Conservation (phyloP, 225 moss, liverwort and hornwort genomes). For the Climacium dendroides region DNA sequence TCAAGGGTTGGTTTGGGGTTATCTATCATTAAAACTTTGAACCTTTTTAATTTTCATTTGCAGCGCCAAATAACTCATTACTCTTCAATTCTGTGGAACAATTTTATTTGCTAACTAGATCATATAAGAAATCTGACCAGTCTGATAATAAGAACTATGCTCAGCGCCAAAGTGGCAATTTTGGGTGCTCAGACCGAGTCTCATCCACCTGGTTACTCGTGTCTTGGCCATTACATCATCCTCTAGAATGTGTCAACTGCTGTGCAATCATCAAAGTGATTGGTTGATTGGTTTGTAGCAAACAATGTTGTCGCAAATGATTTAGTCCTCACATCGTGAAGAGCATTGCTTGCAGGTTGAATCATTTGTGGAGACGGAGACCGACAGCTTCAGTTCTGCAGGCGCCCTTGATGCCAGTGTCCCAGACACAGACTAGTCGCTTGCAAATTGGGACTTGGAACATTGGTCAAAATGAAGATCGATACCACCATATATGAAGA, state of each 20-base stretch:
- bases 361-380: neutral
- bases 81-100: neutral
- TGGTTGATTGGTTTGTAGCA: neutral
- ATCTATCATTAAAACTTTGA: neutral
- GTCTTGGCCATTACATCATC: neutral
- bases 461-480: neutral
- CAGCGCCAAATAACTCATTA: neutral
- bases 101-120: neutral
- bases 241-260: neutral
- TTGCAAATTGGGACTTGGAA: neutral
- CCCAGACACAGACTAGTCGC: conserved; percentile 4
- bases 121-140: neutral
- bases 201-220: neutral
- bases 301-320: neutral
- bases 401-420: conserved; percentile 2
- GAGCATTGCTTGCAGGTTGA: neutral
- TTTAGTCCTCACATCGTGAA: neutral
- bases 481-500: neutral
- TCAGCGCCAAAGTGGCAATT: neutral
- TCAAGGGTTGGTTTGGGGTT: neutral
- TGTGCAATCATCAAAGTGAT: neutral
- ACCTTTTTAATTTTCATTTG: neutral
- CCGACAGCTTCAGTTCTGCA: neutral
- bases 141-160: neutral
- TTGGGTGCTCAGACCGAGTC: neutral